Base-by-base conservation (phyloP, 768 basidiomycete genomes). In the Xanthoconium stramineum region DNA sequence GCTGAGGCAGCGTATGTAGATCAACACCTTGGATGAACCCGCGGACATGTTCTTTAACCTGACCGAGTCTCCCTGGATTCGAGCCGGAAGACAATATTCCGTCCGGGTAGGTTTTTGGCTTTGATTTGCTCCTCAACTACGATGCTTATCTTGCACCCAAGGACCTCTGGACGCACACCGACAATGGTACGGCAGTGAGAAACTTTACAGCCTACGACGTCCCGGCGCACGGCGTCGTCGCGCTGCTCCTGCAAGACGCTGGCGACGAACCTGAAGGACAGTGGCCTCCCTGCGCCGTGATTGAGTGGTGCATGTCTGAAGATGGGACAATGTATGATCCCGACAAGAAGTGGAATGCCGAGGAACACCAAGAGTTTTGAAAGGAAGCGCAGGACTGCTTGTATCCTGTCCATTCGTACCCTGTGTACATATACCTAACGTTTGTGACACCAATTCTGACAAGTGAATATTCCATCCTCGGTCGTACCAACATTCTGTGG, bases 131-230 rank as follows among this genome's bases (percentile, higher is more conserved):
- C 37, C 3, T 38, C 38, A 2, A 20, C 14, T 14, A 20, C 24
- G 30, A 30, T 24, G 20, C 35, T 60, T 44, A 58, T 24, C 6
- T 42, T 43, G 17, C 29, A 20, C 40, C 20, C 54, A 89, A 24
- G 84, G 88, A 89, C 62, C 74, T 89, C 3, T 89, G 88, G 88
- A 67, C 81, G 5, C 87, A 89, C 66, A 87, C 84, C 20, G 74
- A 85, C 61, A 88, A 86, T 61, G 85, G 85, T 4, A 88, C 83
- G 0, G 82, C 81, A 1, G 74, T 83, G 24, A 78, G 86, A 17
- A 83, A 80, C 65, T 76, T 87, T 62, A 82, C 80, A 3, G 77
- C 73, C 5, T 49, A 71, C 10, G 71, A 69, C 19, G 84, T 89
- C 12, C 86, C 86, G 4, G 63, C 84, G 8, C 88, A 89, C 57